Evolutionary conservation across 495 filamentous ascomycete species (phyloP).

Genomic region (Penicillium argentinense): DNA sequence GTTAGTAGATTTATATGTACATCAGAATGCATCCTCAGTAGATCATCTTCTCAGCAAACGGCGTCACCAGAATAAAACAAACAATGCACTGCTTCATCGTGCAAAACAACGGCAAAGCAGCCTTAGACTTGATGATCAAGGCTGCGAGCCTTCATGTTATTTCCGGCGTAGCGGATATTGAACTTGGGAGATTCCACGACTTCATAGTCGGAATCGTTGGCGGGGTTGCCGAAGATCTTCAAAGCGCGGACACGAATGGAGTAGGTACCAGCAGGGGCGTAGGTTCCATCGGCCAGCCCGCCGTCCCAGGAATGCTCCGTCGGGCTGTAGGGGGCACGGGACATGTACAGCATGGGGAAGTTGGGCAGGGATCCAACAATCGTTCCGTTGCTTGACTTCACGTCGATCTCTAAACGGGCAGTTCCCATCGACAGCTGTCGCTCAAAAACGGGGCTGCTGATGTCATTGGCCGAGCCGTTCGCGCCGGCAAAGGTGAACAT

Average conservation of each 20-base stretch:
- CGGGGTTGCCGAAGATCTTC: slow-evolving; percentile 21
- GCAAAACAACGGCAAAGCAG: too few species aligned
- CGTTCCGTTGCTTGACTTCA: slow-evolving; percentile 21
- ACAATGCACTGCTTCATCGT: too few species aligned
- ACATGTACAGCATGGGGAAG: not conserved
- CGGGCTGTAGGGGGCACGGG: not conserved
- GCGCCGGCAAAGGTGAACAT: slow-evolving; percentile 10
- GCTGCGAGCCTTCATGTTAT: too few species aligned
- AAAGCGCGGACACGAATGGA: slow-evolving; percentile 18
- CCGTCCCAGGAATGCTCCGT: slow-evolving; percentile 16
- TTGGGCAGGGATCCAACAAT: slow-evolving; percentile 4
- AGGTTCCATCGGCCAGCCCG: slow-evolving; percentile 24
- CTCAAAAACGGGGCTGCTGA: slow-evolving; percentile 14
- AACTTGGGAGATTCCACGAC: slow-evolving; percentile 14
- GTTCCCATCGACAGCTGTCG: slow-evolving; percentile 24
- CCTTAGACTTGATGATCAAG: too few species aligned
- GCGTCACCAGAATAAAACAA: too few species aligned
- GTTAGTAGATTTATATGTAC: too few species aligned
- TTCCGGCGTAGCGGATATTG: not conserved
- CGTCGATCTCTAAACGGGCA: slow-evolving; percentile 16
- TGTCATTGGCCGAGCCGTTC: slow-evolving; percentile 12
- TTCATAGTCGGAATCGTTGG: slow-evolving; percentile 15
- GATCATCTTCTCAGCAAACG: too few species aligned
- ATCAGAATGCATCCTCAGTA: too few species aligned
- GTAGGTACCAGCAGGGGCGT: slow-evolving; percentile 30